phyloP scores from a whole-genome alignment of 257 asterid genomes.

The Fraxinus cuspidata region DNA sequence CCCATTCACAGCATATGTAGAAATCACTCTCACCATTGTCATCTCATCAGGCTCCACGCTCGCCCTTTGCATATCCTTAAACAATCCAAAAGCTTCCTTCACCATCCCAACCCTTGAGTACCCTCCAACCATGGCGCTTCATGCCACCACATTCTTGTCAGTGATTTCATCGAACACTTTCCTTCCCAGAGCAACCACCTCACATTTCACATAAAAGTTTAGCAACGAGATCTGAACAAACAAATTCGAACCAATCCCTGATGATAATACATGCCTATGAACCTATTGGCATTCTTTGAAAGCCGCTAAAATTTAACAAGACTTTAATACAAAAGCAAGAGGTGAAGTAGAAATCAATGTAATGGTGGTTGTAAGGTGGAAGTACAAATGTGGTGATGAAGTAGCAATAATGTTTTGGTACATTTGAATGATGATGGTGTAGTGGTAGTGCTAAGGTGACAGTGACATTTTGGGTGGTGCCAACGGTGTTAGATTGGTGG shows the following conservation, averaged over 20 bases:
- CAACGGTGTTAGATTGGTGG: too few species aligned
- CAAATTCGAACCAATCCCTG: constrained; percentile 46
- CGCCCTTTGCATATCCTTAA: constrained; percentile 61
- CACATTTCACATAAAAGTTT: constrained; percentile 61
- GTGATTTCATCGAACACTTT: constrained; percentile 77
- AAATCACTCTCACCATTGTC: constrained; percentile 64
- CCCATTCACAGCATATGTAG: constrained; percentile 67
- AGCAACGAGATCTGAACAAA: constrained; percentile 66
- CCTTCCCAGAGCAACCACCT: constrained; percentile 48
- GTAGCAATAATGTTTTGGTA: constrained; percentile 18
- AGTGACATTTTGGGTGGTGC: too few species aligned
- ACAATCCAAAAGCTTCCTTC: constrained; percentile 61
- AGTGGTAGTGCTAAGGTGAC: too few species aligned
- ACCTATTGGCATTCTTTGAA: constrained; percentile 56
- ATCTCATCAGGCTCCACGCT: constrained; percentile 69
- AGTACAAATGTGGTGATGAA: too few species aligned
- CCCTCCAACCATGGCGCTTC: constrained; percentile 79
- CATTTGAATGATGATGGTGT: too few species aligned
- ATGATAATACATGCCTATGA: constrained; percentile 57
- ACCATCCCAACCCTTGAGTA: constrained; percentile 59
- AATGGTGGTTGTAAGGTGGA: too few species aligned
- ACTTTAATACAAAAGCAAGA: constrained; percentile 61
- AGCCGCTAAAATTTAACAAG: constrained; percentile 55
- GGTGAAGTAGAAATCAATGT: neutral
- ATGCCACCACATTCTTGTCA: constrained; percentile 60